These are phyloP conservation scores for Chamaenerion angustifolium DNA, from an alignment of 345 rosid genomes.

Conservation along the genomic window DNA sequence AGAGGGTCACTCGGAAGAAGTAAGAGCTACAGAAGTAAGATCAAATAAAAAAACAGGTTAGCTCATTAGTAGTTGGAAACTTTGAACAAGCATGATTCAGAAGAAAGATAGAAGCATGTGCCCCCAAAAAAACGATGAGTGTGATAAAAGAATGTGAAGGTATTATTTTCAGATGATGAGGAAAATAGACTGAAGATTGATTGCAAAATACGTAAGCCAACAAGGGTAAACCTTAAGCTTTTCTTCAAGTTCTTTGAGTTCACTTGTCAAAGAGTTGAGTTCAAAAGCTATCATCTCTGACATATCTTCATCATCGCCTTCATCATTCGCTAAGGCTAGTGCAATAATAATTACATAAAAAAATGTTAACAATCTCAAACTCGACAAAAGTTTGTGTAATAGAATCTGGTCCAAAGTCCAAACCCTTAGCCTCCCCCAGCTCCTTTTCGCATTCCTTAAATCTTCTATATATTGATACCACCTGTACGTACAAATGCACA, in stretches of 20 bases:
- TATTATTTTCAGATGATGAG: not conserved
- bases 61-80: not conserved
- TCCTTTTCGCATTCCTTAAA: slow-evolving; percentile 79
- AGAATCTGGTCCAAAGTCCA: slow-evolving; percentile 1
- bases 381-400: not conserved
- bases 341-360: slow-evolving; percentile 1
- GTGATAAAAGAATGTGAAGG: not conserved
- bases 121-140: not conserved
- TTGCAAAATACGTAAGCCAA: not conserved
- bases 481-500: slow-evolving; percentile 23
- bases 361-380: not conserved
- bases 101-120: not conserved
- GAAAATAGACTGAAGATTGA: not conserved
- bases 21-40: slow-evolving; percentile 29
- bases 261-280: slow-evolving; percentile 44
- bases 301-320: slow-evolving; percentile 75
- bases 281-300: slow-evolving; percentile 83
- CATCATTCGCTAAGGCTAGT: slow-evolving; percentile 64
- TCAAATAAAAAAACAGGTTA: not conserved
- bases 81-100: not conserved
- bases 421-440: slow-evolving; percentile 72
- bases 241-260: slow-evolving; percentile 64
- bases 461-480: slow-evolving; percentile 54
- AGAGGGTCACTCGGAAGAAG: slow-evolving; percentile 88
- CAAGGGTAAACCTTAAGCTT: slow-evolving; percentile 47